Evolutionary conservation across 2,329 filamentous ascomycete species (phyloP), one percentile per base, ranked within the genome.

Genomic region (Cladosporium sp.): DNA sequence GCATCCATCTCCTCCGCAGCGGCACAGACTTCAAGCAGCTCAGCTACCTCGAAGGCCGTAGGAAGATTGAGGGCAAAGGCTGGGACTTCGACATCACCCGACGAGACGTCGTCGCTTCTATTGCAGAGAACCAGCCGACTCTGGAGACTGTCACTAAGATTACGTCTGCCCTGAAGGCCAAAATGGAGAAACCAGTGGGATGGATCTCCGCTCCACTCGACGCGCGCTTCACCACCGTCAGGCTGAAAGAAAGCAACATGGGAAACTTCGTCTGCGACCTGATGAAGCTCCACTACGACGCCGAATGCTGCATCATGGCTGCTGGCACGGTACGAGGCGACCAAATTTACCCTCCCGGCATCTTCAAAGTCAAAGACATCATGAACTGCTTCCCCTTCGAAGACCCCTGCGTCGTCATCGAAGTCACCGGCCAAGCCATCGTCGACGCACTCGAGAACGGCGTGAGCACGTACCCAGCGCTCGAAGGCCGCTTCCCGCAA

Each of bases 1-100:
- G 89, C 10, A 91, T 87, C 0, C 93, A 97, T 72, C 86, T 96
- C 2, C 81, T 97, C n/a, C 87, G 93, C 1, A 96, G 91, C 0
- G 93, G 93, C 0, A 92, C 89, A 21, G 93, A 97, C 76, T 97
- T 97, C 80, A 96, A 95, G 79, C 91, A 97, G 75, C 81, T 97
- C 37, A 95, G 91, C 74, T 96, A 96, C 74, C 85, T 97, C 62
- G 91, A 96, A 76, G 90, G 87, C 1, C 86, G 91, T 71, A 83
- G 86, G 26, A 87, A 84, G 68, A 65, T 75, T 1, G 76, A 79
- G 33, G 81, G 77, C 2, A 74, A 68, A 71, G 84, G 84, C 21
- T 97, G 92, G 92, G 87, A 94, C 69, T 89, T 96, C 70, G 86
- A 89, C 68, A 94, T 97, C 67, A 83, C 84, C 69, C 85, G 92